phyloP scores from a whole-genome alignment of 148 eudicot species.

The Chenopodium album region DNA sequence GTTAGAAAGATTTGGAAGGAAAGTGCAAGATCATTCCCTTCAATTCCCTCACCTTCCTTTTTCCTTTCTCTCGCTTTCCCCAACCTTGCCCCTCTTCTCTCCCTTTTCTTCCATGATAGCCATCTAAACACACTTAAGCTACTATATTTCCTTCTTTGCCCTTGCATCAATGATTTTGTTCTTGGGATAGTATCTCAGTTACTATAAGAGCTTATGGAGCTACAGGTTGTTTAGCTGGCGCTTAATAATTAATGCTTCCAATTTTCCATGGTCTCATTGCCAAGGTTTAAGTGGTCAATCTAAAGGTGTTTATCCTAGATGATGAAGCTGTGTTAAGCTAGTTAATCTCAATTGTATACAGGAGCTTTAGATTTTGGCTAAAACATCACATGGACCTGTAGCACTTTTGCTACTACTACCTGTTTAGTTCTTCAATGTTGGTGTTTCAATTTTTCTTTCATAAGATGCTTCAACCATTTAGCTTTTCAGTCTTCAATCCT shows the following conservation, averaged over 20 bases:
- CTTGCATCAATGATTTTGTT: not conserved
- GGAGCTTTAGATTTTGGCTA: not conserved
- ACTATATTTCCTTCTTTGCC: not conserved
- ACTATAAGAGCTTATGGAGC: not conserved
- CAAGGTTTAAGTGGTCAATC: not conserved
- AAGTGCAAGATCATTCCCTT: too few relatives aligned
- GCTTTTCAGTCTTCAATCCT: not conserved
- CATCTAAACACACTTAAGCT: too few relatives aligned
- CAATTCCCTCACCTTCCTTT: too few relatives aligned
- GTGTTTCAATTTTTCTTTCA: not conserved
- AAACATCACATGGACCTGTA: not conserved
- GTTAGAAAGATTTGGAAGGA: not conserved
- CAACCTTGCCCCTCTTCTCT: too few relatives aligned
- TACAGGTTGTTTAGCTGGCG: not conserved
- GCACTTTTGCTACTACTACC: not conserved
- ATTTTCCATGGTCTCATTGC: not conserved
- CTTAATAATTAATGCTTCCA: not conserved
- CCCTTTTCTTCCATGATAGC: too few relatives aligned
- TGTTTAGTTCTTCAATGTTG: not conserved
- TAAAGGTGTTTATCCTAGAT: not conserved
- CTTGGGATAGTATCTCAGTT: not conserved
- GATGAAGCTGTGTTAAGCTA: not conserved
- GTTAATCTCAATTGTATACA: not conserved
- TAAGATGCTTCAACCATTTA: not conserved
- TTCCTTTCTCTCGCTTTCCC: too few relatives aligned